A percentile compares a stretch with the other conserved stretches of the same genome.
These are phyloP conservation scores for Malassezia globosa DNA, from an alignment of 1,284 basidiomycete genomes.

Conservation along the genomic window DNA sequence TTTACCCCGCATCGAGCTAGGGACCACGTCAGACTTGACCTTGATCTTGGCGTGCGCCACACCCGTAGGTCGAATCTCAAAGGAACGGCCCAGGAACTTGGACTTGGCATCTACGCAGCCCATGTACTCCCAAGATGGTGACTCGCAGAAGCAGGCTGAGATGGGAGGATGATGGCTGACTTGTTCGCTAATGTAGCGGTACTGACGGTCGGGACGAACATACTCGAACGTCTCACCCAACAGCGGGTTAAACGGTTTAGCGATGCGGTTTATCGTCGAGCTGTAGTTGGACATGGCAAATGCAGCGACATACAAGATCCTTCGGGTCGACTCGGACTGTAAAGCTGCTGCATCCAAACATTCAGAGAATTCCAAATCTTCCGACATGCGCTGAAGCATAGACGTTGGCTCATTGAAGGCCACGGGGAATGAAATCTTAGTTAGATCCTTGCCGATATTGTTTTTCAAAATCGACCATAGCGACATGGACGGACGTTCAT, in stretches of 20 bases:
- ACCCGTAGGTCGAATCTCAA: constrained; percentile 90
- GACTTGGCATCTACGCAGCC: constrained; percentile 52
- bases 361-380: constrained; percentile 47
- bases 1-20: constrained; percentile 15
- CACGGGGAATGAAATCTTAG: constrained; percentile 88
- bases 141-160: constrained; percentile 74
- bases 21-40: constrained; percentile 48
- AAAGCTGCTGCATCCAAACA: constrained; percentile 64
- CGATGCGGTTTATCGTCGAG: constrained; percentile 60
- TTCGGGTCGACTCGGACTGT: constrained; percentile 65
- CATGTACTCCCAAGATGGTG: constrained; percentile 77
- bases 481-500: constrained; percentile 77
- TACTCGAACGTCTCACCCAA: constrained; percentile 88
- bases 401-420: constrained; percentile 69
- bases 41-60: constrained; percentile 78
- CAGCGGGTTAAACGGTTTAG: constrained; percentile 48
- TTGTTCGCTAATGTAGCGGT: constrained; percentile 86
- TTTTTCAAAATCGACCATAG: constrained; percentile 93
- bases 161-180: constrained; percentile 94
- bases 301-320: constrained; percentile 85
- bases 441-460: constrained; percentile 91
- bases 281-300: constrained; percentile 98
- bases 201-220: constrained; percentile 62
- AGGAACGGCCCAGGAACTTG: constrained; percentile 62
- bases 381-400: constrained; percentile 65